A percentile compares a stretch with the other conserved stretches of the same genome.
phyloP scores from a whole-genome alignment of 305 asterid species.

The Andrographis paniculata region DNA sequence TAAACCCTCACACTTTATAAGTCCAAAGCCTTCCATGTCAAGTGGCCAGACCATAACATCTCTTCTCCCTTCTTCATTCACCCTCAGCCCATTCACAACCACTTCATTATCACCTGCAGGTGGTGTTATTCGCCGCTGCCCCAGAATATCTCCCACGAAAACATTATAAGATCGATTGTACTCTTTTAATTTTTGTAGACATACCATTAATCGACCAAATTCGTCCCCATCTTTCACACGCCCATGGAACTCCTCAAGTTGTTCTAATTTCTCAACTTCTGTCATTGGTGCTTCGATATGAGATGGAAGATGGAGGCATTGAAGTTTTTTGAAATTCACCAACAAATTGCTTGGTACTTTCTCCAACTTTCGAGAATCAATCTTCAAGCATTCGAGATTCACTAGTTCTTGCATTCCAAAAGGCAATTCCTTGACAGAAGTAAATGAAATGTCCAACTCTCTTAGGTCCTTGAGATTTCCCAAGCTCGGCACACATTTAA shows the following conservation, averaged over 20 bases:
- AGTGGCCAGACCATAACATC: background rate
- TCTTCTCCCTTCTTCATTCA: background rate
- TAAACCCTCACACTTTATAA: background rate
- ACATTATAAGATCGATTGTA: background rate
- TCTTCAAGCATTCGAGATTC: background rate
- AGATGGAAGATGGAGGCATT: background rate
- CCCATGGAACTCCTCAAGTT: constrained; percentile 3
- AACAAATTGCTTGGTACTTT: background rate
- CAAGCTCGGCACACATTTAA: constrained; percentile 2
- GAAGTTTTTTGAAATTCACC: background rate
- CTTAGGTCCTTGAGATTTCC: constrained; percentile 1
- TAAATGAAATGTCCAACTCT: constrained; percentile 3
- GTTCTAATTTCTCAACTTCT: constrained; percentile 5
- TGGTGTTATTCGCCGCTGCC: background rate
- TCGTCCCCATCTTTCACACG: background rate
- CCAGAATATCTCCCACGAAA: background rate
- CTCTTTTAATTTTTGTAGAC: background rate
- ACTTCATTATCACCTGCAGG: background rate
- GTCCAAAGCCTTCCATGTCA: background rate
- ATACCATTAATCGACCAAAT: background rate
- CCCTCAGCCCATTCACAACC: background rate
- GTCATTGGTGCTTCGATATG: background rate
- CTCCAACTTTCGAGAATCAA: background rate
- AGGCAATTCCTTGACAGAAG: constrained; percentile 11
- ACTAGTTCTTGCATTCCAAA: constrained; percentile 4